Percentiles rank a stretch among this genome's conserved stretches.
phyloP scores from a whole-genome alignment of 768 basidiomycete genomes.

The Tylopilus rubrobrunneus region DNA sequence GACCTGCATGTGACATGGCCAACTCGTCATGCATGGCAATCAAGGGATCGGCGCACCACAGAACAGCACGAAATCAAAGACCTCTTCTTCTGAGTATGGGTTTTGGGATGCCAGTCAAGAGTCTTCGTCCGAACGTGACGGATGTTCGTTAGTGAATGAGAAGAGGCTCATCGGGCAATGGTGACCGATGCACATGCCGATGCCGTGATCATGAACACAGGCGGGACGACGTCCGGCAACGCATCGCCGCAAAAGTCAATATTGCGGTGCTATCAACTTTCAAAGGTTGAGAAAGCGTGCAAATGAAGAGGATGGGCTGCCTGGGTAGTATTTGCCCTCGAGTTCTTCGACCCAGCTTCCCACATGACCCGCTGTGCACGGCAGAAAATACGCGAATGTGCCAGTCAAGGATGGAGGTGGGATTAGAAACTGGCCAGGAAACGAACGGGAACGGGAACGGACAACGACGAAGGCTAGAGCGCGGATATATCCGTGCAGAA shows the following conservation, averaged over 20 bases:
- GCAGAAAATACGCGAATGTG: constrained; percentile 82
- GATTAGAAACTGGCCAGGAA: constrained; percentile 65
- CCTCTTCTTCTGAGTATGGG: too few species aligned
- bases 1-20: constrained; percentile 12
- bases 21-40: not conserved
- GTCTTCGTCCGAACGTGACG: too few species aligned
- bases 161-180: not conserved
- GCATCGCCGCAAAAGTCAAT: not conserved
- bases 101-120: too few species aligned
- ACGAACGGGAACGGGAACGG: constrained; percentile 67
- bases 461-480: too few species aligned
- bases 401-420: constrained; percentile 71
- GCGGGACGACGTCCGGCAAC: not conserved
- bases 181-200: not conserved
- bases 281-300: not conserved
- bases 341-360: constrained; percentile 59
- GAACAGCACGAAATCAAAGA: not conserved
- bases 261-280: not conserved
- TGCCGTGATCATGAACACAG: not conserved
- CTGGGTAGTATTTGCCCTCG: constrained; percentile 54
- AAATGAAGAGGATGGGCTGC: not conserved
- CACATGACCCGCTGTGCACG: constrained; percentile 72
- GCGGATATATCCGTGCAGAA: constrained; percentile 89
- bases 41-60: not conserved
- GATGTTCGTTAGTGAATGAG: too few species aligned